Base-by-base conservation (phyloP, 1,284 basidiomycete species). In the Tylopilus sp. region DNA sequence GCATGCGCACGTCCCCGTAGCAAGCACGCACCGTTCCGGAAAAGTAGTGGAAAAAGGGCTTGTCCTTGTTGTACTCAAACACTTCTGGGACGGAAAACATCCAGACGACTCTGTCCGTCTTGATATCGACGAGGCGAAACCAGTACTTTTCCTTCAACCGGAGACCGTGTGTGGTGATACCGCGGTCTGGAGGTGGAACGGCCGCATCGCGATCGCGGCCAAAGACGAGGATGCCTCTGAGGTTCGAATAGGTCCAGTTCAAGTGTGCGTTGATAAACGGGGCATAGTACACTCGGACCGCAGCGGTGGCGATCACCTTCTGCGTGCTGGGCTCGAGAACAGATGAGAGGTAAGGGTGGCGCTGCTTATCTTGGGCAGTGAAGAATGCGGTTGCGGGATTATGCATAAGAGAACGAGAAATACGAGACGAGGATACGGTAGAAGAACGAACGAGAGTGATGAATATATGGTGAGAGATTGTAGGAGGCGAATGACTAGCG, bases 11-110 rank as follows among this genome's bases (percentile, higher is more conserved):
- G 18, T 18, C 8, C 3, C 29, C 7, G 9, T 17, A 10, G 11
- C 8, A n/a, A 21, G 5, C 14, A 64, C 61, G 44, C 63, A 93
- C 91, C 71, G 87, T 83, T 38, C 88, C 90, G 29, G 82, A 80
- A 68, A 94, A 94, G 29, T 84, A 78, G 69, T 96, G 93, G 73
- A 96, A 96, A 74, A 94, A 96, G 2, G 91, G 88, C 56, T 88
- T 84, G 68, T 96, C 93, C 59, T 88, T 78, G 59, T 83, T 82
- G 70, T 94, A 97, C 50, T 84, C 77, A 61, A 94, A 84, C 54
- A 80, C 77, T 40, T 82, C 79, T 6, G 89, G 90, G 39, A 96
- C 75, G 60, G 86, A 85, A 68, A 95, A 92, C 67, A 88, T 81
- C 94, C 94, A 97, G 15, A 91, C 80, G 34, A 91, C 81, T 57